Evolutionary conservation across 345 rosid species (phyloP).

Genomic region (Psidium guajava): DNA sequence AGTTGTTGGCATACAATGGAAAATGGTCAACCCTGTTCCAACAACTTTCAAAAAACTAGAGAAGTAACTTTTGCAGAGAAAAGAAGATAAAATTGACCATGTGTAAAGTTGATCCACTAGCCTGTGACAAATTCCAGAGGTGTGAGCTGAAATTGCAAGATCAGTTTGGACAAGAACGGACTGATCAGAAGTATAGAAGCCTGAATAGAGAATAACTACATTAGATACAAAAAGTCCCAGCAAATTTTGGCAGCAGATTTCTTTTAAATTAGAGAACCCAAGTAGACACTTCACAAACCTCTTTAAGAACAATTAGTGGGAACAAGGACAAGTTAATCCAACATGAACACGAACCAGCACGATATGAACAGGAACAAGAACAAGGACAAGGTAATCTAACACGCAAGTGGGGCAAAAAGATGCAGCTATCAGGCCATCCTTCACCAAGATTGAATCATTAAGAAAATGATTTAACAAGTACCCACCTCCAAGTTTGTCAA

Average conservation of each 20-base stretch:
- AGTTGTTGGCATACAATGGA: background rate
- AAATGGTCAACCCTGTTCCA: constrained; percentile 4
- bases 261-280: too few relatives aligned
- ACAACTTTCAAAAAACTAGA: background rate
- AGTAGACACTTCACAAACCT: too few relatives aligned
- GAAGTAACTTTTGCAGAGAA: background rate
- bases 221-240: background rate
- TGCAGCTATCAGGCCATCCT: too few relatives aligned
- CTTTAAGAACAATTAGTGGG: too few relatives aligned
- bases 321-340: too few relatives aligned
- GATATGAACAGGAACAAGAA: too few relatives aligned
- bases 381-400: too few relatives aligned
- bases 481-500: too few relatives aligned
- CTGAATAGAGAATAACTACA: background rate
- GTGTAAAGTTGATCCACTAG: background rate
- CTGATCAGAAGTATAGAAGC: constrained; percentile 4
- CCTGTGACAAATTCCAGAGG: constrained; percentile 7
- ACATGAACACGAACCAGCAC: too few relatives aligned
- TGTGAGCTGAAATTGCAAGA: constrained; percentile 5
- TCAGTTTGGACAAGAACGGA: constrained; percentile 3
- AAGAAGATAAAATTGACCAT: background rate
- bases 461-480: too few relatives aligned
- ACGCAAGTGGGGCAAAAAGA: too few relatives aligned
- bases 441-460: too few relatives aligned
- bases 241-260: background rate